Evolutionary conservation across 208 protist genomes (phyloP), one percentile per base, ranked within the genome.

Genomic region (Leptomonas seymouri): DNA sequence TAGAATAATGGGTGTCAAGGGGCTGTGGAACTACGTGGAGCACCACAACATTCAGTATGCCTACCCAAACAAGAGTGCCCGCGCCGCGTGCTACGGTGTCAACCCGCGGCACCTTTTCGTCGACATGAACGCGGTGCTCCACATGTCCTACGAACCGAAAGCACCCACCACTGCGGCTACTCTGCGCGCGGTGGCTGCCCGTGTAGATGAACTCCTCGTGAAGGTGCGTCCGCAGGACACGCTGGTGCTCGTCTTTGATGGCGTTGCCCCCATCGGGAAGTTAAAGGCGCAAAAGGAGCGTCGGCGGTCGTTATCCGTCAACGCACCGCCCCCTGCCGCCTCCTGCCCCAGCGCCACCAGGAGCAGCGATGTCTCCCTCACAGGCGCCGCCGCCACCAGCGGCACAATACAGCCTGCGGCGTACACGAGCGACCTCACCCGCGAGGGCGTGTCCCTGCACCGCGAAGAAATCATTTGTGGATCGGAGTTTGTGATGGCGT

Each of bases 61-160:
- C 49, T 71, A 66, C 49, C 71, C 71, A 28, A 76, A 53, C 50
- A 70, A 67, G 18, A 71, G 41, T 46, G 57, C 63, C 30, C 53
- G 71, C 16, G 46, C 71, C 27, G 28, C 45, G 21, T 58, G 66
- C 42, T 74, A 82, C 53, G 77, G 75, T 21, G 59, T 88, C 45
- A 49, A 60, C 21, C 77, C 86, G 2, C 49, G 85, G 36, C 86
- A 97, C 68, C 72, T 97, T 27, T 59, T 93, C 16, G 30, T 97
- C 15, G 91, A 97, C 67, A 97, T 97, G 91, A 97, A 97, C 62
- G 60, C 75, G 12, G 44, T 97, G 21, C 27, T 97, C 34, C 91
- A 97, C 74, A 54, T 54, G 20, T 56, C 73, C 27, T 90, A 90
- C 70, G 20, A 36, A 14, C 20, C 57, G 15, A 54, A 50, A 14